Conservation (phyloP, 2,329 filamentous ascomycete species). For the Chrysosporium queenslandicum region DNA sequence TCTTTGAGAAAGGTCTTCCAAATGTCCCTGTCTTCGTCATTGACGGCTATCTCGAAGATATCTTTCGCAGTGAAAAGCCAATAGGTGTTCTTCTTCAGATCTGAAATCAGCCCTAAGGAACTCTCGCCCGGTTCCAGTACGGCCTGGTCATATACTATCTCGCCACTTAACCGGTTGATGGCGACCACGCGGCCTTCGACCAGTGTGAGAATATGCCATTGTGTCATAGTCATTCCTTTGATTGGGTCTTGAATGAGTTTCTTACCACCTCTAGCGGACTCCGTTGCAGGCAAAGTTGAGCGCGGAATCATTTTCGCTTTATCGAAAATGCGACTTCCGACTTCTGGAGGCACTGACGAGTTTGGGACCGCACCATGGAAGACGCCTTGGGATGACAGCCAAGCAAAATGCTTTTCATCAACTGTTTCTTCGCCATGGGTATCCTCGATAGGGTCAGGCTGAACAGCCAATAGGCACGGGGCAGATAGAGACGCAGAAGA, state of each 20-base stretch:
- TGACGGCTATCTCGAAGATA: constrained; percentile 86
- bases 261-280: constrained; percentile 54
- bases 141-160: constrained; percentile 75
- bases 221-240: constrained; percentile 71
- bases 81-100: constrained; percentile 90
- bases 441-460: constrained; percentile 58
- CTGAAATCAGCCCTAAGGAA: constrained; percentile 73
- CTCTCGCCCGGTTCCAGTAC: constrained; percentile 71
- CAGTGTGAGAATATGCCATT: constrained; percentile 83
- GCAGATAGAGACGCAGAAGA: constrained; percentile 48
- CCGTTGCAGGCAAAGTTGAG: constrained; percentile 60
- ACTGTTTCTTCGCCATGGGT: constrained; percentile 43
- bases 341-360: constrained; percentile 49
- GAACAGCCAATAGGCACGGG: constrained; percentile 60
- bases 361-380: constrained; percentile 72
- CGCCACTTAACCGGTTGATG: constrained; percentile 76
- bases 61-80: constrained; percentile 89
- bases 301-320: constrained; percentile 68
- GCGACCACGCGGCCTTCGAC: constrained; percentile 75
- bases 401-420: constrained; percentile 62
- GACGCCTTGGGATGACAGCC: constrained; percentile 79
- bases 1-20: constrained; percentile 88
- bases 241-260: constrained; percentile 62
- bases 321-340: constrained; percentile 65
- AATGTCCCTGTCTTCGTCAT: constrained; percentile 81